Percentiles rank a stretch among this genome's conserved stretches.
These are phyloP conservation scores for Pisolithus marmoratus DNA, from an alignment of 768 basidiomycete genomes.

Conservation along the genomic window DNA sequence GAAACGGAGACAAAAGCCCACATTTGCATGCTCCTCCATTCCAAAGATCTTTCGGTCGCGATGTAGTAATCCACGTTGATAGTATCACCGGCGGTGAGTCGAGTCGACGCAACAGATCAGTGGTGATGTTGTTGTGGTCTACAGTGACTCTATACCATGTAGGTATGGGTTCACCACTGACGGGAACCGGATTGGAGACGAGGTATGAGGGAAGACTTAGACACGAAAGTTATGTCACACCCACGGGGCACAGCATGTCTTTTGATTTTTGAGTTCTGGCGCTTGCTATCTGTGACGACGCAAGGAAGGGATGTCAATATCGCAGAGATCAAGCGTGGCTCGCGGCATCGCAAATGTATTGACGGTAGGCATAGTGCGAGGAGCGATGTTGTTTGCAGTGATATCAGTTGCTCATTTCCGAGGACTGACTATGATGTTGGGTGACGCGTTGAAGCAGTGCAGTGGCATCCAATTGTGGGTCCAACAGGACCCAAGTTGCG, in stretches of 20 bases:
- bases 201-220: slow-evolving; percentile 47
- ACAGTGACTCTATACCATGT: slow-evolving; percentile 41
- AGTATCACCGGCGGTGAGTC: slow-evolving; percentile 19
- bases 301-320: slow-evolving; percentile 38
- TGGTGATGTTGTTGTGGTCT: slow-evolving; percentile 43
- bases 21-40: slow-evolving; percentile 52
- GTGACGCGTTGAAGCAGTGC: no score
- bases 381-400: slow-evolving; percentile 37
- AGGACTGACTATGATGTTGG: not conserved
- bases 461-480: no score
- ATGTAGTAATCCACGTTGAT: not conserved
- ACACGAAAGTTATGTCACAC: slow-evolving; percentile 46
- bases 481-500: no score
- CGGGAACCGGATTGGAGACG: slow-evolving; percentile 63
- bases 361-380: slow-evolving; percentile 19
- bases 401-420: slow-evolving; percentile 31
- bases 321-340: slow-evolving; percentile 39
- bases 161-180: slow-evolving; percentile 33
- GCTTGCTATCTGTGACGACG: slow-evolving; percentile 41
- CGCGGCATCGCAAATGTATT: slow-evolving; percentile 32
- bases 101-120: slow-evolving; percentile 49
- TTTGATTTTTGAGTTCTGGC: slow-evolving; percentile 44
- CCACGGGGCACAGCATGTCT: slow-evolving; percentile 34
- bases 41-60: slow-evolving; percentile 37
- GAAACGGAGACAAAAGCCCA: slow-evolving; percentile 52